These are phyloP conservation scores for Ceratopteris richardii DNA, from an alignment of 75 land plant genomes.

Conservation along the genomic window DNA sequence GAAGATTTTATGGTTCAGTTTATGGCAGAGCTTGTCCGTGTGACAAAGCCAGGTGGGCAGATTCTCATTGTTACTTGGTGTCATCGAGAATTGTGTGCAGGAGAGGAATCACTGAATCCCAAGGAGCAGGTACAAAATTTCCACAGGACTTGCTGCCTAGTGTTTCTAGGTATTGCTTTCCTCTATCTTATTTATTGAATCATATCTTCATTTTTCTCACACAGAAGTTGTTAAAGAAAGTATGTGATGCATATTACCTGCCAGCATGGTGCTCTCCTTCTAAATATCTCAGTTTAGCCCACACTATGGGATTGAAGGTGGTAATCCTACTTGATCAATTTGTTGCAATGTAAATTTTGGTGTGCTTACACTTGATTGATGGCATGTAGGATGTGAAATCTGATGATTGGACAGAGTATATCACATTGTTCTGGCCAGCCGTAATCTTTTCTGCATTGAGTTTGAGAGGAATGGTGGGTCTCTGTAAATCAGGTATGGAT, in stretches of 20 bases:
- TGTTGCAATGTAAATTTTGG: neutral
- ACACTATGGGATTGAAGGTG: slow-evolving; percentile 21
- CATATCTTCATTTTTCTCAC: too few relatives aligned
- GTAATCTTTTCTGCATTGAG: slow-evolving; percentile 85
- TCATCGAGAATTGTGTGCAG: slow-evolving; percentile 76
- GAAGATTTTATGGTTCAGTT: too few relatives aligned
- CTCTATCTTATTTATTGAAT: too few relatives aligned
- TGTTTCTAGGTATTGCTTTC: too few relatives aligned
- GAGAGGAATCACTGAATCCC: slow-evolving; percentile 54
- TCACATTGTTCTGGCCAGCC: slow-evolving; percentile 98
- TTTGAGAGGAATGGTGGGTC: slow-evolving; percentile 66
- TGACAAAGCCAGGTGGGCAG: slow-evolving; percentile 84
- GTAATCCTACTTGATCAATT: neutral
- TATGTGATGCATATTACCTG: slow-evolving; percentile 76
- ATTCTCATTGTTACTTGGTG: slow-evolving; percentile 98
- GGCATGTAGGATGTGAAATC: slow-evolving; percentile 84
- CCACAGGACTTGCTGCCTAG: neutral
- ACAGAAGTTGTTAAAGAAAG: slow-evolving; percentile 58
- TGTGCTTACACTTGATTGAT: neutral
- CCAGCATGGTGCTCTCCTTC: slow-evolving; percentile 92
- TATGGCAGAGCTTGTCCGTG: slow-evolving; percentile 73
- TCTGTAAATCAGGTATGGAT: slow-evolving; percentile 11
- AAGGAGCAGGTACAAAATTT: slow-evolving; percentile 38
- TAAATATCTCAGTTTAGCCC: slow-evolving; percentile 69
- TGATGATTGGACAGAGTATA: slow-evolving; percentile 88